Evolutionary conservation across 75 land plant genomes (phyloP).

Genomic region (Cryptomeria japonica): DNA sequence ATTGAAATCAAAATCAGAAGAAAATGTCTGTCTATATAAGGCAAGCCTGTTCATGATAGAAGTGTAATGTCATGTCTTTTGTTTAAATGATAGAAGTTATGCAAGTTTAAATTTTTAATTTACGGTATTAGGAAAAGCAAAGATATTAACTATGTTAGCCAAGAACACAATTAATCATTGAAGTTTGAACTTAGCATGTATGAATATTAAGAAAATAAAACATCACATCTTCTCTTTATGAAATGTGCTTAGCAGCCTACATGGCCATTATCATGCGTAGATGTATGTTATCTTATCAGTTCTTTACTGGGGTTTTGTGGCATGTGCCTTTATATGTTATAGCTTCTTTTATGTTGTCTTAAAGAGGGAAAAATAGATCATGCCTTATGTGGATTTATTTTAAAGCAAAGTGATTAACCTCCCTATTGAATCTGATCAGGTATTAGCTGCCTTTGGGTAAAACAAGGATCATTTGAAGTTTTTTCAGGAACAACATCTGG

Average conservation of each 20-base stretch:
- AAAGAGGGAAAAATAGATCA: neutral
- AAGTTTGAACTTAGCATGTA: neutral
- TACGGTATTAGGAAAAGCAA: no score
- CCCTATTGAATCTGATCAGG: constrained; percentile 26
- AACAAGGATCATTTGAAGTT: constrained; percentile 29
- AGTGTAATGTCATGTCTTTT: neutral
- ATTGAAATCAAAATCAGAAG: neutral
- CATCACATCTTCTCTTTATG: neutral
- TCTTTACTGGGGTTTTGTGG: neutral
- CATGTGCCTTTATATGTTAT: neutral
- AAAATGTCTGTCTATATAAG: neutral
- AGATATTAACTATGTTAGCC: neutral
- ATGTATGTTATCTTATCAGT: neutral
- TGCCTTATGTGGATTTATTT: neutral
- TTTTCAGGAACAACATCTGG: constrained; percentile 72
- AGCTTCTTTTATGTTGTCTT: neutral
- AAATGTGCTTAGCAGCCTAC: no score
- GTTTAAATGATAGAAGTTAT: neutral
- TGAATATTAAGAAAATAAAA: neutral
- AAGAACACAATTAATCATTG: neutral
- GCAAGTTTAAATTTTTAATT: no score
- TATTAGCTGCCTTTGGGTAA: constrained; percentile 41
- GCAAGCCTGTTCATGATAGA: neutral
- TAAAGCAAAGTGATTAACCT: neutral
- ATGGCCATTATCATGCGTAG: neutral